Conservation (phyloP, 352 stramenopile genomes). For the Pseudoperonospora humuli region DNA sequence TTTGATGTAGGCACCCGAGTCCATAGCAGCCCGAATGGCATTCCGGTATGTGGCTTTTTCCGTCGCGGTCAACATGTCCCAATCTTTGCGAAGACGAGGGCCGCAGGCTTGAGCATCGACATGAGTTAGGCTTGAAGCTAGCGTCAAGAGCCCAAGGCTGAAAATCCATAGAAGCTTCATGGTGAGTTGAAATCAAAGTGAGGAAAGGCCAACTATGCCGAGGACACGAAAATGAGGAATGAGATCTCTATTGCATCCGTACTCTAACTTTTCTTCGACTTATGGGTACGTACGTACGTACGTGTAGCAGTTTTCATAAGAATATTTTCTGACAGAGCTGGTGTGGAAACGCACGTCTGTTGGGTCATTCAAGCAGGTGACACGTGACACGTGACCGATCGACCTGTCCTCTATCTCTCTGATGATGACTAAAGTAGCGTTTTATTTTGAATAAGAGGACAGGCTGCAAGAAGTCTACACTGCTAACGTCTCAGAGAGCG, state of each 20-base stretch:
- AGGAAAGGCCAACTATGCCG: background rate
- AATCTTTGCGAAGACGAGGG: conserved; percentile 38
- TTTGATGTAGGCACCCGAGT: conserved; percentile 48
- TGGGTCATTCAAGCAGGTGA: conserved; percentile 6
- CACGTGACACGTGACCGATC: too few relatives aligned
- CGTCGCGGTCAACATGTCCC: conserved; percentile 29
- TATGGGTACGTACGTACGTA: too few relatives aligned
- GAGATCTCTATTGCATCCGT: background rate
- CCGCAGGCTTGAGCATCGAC: conserved; percentile 24
- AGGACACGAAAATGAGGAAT: conserved; percentile 18
- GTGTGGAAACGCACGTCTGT: conserved; percentile 20
- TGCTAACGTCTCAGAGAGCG: conserved; percentile 2
- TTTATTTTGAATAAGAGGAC: background rate
- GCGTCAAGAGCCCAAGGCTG: conserved; percentile 6
- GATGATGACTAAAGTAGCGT: background rate
- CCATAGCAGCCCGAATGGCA: conserved; percentile 42
- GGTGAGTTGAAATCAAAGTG: conserved; percentile 3
- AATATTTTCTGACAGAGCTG: conserved; percentile 19
- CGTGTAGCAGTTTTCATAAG: conserved; percentile 7
- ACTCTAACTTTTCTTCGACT: background rate
- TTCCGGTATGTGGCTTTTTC: conserved; percentile 47
- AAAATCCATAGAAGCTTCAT: conserved; percentile 25
- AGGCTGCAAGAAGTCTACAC: conserved; percentile 1
- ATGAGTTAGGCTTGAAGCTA: conserved; percentile 3
- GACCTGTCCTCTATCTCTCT: background rate